Percentiles rank a stretch among this genome's conserved stretches.
These are phyloP conservation scores for Apostasia shenzhenica DNA, from an alignment of 106 monocot genomes.

Conservation along the genomic window DNA sequence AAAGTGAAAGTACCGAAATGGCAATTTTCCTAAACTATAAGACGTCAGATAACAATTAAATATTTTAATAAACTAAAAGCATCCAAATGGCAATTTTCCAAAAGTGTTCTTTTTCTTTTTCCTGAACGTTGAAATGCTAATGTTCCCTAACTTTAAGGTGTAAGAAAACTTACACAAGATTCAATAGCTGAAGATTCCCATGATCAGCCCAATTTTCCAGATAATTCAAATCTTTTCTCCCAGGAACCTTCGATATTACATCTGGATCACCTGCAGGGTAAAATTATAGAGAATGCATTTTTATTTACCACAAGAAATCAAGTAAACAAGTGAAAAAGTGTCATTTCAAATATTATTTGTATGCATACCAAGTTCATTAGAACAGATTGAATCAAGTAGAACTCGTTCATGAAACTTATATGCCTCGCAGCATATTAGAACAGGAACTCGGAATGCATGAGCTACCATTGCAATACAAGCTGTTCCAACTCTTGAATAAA, in stretches of 20 bases:
- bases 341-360: background rate
- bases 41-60: no score
- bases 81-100: no score
- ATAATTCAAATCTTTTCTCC: conserved; percentile 55
- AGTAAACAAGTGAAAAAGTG: background rate
- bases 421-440: conserved; percentile 93
- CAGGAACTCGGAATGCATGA: conserved; percentile 85
- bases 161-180: conserved; percentile 61
- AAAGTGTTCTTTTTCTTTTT: no score
- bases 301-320: background rate
- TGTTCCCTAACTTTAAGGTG: background rate
- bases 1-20: background rate
- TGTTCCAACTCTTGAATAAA: conserved; percentile 89
- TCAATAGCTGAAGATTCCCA: conserved; percentile 92
- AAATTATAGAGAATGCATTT: background rate
- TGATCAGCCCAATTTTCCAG: conserved; percentile 54
- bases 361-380: conserved; percentile 85
- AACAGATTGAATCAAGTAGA: conserved; percentile 97
- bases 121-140: no score
- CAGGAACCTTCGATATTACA: conserved; percentile 65
- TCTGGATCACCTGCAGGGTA: conserved; percentile 72
- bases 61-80: no score
- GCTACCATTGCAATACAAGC: conserved; percentile 98
- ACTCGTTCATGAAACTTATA: conserved; percentile 98
- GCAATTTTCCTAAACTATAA: background rate